Conservation (phyloP, 306 rosid genomes). For the Clitoria ternatea region DNA sequence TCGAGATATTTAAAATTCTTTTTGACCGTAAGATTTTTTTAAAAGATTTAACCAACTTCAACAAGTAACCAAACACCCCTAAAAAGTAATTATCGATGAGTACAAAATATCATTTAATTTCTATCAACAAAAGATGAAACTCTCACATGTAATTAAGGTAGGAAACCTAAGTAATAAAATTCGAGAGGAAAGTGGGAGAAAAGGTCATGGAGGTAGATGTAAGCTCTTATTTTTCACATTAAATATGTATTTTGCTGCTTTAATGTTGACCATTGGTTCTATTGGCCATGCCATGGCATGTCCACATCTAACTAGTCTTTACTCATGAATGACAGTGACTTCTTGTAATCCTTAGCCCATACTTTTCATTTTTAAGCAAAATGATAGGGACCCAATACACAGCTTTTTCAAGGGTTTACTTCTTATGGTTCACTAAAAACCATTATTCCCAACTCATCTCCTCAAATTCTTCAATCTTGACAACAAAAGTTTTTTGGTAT, state of each 20-base stretch:
- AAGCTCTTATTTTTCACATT: slow-evolving; percentile 5
- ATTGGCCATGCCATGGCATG: slow-evolving; percentile 12
- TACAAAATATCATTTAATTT: no score
- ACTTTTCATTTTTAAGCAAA: background rate
- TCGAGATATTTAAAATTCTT: no score
- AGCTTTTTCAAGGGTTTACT: slow-evolving; percentile 20
- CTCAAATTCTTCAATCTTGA: slow-evolving; percentile 22
- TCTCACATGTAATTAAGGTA: no score
- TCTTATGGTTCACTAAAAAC: slow-evolving; percentile 30
- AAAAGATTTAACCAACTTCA: no score
- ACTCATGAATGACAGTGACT: slow-evolving; percentile 28
- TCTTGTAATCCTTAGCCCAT: background rate
- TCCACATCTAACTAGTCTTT: slow-evolving; percentile 17
- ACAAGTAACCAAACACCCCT: no score
- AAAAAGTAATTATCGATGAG: no score
- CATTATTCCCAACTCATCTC: slow-evolving; percentile 7
- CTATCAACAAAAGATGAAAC: no score
- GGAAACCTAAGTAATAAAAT: no score
- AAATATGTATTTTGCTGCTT: slow-evolving; percentile 9
- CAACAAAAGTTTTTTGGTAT: background rate
- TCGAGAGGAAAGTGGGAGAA: background rate
- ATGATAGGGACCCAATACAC: slow-evolving; percentile 31
- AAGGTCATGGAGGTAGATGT: slow-evolving; percentile 3
- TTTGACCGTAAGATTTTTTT: no score
- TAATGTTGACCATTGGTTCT: slow-evolving; percentile 32